These are phyloP conservation scores for Lignosus rhinocerotis DNA, from an alignment of 1,284 basidiomycete genomes.

Conservation along the genomic window DNA sequence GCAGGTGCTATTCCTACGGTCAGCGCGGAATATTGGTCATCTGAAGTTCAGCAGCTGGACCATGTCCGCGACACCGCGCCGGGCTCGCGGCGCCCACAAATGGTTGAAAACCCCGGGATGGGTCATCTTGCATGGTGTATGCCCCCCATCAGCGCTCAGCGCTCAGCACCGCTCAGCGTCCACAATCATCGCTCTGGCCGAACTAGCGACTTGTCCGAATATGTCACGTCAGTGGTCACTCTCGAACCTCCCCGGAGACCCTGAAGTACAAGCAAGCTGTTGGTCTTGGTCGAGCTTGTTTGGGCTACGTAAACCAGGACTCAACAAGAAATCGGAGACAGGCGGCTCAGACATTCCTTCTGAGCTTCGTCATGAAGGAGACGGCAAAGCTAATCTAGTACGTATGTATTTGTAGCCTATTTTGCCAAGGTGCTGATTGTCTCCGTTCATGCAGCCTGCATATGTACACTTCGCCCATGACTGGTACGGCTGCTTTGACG, in stretches of 20 bases:
- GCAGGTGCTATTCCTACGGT: constrained; percentile 11
- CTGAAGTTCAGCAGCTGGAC: not conserved
- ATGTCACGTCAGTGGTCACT: not conserved
- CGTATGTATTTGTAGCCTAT: not conserved
- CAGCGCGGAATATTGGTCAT: constrained; percentile 19
- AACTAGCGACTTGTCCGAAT: not conserved
- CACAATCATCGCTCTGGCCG: no score
- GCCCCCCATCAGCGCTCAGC: not conserved
- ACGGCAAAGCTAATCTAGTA: not conserved
- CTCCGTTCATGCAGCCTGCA: constrained; percentile 1
- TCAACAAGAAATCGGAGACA: not conserved
- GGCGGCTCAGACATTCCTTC: not conserved
- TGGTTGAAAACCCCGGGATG: not conserved
- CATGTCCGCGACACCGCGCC: not conserved
- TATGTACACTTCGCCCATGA: constrained; percentile 10
- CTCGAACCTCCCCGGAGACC: not conserved
- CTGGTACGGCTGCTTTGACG: constrained; percentile 6
- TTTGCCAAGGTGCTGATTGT: no score
- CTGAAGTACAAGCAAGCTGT: constrained; percentile 5
- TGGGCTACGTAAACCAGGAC: not conserved
- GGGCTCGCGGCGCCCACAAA: not conserved
- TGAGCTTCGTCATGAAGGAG: not conserved
- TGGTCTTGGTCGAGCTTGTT: constrained; percentile 8
- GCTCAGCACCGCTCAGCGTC: not conserved
- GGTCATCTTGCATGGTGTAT: no score